Conservation (phyloP, 225 moss, liverwort and hornwort genomes). For the Pleurozium schreberi region DNA sequence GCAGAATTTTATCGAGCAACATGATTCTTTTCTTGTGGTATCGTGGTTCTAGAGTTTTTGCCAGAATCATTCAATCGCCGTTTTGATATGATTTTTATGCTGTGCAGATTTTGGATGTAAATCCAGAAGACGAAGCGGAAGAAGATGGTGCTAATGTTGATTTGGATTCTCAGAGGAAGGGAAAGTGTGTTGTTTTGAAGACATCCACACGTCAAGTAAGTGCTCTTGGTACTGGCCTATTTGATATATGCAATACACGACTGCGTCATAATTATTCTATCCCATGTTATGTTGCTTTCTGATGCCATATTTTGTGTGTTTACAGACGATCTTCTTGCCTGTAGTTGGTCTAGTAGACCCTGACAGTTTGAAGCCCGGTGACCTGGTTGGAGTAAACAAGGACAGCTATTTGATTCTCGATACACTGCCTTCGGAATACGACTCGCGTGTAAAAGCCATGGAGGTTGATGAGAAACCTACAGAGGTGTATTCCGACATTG, state of each 20-base stretch:
- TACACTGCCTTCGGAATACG: slow-evolving; percentile 88
- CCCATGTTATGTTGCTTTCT: not conserved
- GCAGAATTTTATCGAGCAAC: not conserved
- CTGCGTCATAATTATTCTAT: not conserved
- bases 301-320: not conserved
- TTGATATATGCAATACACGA: not conserved
- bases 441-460: slow-evolving; percentile 94
- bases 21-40: not conserved
- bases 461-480: slow-evolving; percentile 96
- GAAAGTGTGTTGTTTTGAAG: slow-evolving; percentile 96
- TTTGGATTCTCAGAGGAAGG: slow-evolving; percentile 93
- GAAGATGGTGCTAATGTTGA: slow-evolving; percentile 99
- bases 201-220: slow-evolving; percentile 96
- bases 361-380: slow-evolving; percentile 85
- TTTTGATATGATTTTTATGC: not conserved
- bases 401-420: slow-evolving; percentile 95
- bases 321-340: slow-evolving; percentile 89
- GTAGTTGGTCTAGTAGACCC: slow-evolving; percentile 94
- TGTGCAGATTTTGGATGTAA: slow-evolving; percentile 87
- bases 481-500: slow-evolving; percentile 89
- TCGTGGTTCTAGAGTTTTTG: not conserved
- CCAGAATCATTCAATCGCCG: not conserved
- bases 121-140: slow-evolving; percentile 91
- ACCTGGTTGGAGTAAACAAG: slow-evolving; percentile 94
- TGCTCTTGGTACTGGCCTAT: not conserved